Evolutionary conservation across 306 rosid genomes (phyloP).

Genomic region (Senna siamea): DNA sequence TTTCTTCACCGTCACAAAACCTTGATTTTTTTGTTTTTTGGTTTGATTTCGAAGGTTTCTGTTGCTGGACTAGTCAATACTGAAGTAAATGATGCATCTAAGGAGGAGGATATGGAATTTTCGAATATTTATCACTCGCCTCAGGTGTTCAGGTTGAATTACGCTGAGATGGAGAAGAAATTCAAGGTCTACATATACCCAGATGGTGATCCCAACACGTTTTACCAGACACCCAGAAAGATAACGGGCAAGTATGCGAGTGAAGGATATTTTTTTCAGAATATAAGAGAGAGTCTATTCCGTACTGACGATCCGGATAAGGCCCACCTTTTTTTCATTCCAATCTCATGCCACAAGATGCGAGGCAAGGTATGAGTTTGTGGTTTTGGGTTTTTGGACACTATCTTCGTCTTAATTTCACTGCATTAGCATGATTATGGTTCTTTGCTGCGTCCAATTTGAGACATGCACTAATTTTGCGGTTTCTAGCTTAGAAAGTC

Average conservation of each 20-base stretch:
- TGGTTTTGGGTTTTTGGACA: not conserved
- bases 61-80: constrained; percentile 28
- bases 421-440: not conserved
- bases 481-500: not conserved
- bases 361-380: constrained; percentile 78
- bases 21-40: not conserved
- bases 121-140: constrained; percentile 73
- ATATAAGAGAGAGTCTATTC: constrained; percentile 78
- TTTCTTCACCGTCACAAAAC: not conserved
- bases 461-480: not conserved
- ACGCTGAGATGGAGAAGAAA: constrained; percentile 75
- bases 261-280: constrained; percentile 93
- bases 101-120: constrained; percentile 3
- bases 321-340: constrained; percentile 89
- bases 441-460: not conserved
- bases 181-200: constrained; percentile 93
- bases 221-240: constrained; percentile 92
- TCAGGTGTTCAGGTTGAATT: constrained; percentile 68
- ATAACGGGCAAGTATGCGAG: constrained; percentile 92
- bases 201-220: constrained; percentile 92
- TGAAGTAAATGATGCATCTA: not conserved
- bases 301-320: constrained; percentile 80
- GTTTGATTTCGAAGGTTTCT: constrained; percentile 38
- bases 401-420: not conserved
- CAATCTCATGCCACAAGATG: constrained; percentile 96